Conservation (phyloP, 1,284 basidiomycete genomes). For the Boletus subluridellus region DNA sequence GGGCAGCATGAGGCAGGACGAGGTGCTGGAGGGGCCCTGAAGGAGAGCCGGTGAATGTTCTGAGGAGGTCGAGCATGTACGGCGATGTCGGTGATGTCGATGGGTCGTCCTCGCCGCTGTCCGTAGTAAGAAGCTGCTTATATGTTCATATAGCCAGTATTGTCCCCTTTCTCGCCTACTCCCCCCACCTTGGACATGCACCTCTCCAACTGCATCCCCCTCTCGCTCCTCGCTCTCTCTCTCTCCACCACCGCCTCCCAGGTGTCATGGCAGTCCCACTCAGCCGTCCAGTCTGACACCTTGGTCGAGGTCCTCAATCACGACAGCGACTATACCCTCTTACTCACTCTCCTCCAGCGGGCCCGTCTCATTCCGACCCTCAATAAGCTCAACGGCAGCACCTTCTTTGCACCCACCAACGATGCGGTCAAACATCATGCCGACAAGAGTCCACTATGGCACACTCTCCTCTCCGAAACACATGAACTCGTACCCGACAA, state of each 20-base stretch:
- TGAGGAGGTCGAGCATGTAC: slow-evolving; percentile 57
- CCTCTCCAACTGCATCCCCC: slow-evolving; percentile 35
- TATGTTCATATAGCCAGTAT: background rate
- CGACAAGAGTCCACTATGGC: slow-evolving; percentile 48
- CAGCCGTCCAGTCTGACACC: slow-evolving; percentile 36
- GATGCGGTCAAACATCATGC: slow-evolving; percentile 69
- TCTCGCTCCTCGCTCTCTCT: slow-evolving; percentile 37
- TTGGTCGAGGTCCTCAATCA: slow-evolving; percentile 76
- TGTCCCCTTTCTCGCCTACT: slow-evolving; percentile 4
- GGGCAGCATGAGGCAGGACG: slow-evolving; percentile 48
- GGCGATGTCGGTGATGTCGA: background rate
- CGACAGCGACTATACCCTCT: slow-evolving; percentile 76
- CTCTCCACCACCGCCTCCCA: slow-evolving; percentile 34
- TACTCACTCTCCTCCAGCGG: slow-evolving; percentile 80
- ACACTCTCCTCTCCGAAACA: slow-evolving; percentile 41
- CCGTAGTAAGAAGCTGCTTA: slow-evolving; percentile 8
- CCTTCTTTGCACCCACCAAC: slow-evolving; percentile 95
- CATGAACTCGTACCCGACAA: slow-evolving; percentile 62
- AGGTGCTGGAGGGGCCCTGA: slow-evolving; percentile 55
- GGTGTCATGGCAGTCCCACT: slow-evolving; percentile 25
- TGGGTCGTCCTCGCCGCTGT: background rate
- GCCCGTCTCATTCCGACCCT: slow-evolving; percentile 89
- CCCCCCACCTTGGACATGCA: slow-evolving; percentile 32
- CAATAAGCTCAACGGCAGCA: slow-evolving; percentile 78
- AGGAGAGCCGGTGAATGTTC: slow-evolving; percentile 57